phyloP scores from a whole-genome alignment of 345 rosid genomes.

The Laguncularia racemosa region DNA sequence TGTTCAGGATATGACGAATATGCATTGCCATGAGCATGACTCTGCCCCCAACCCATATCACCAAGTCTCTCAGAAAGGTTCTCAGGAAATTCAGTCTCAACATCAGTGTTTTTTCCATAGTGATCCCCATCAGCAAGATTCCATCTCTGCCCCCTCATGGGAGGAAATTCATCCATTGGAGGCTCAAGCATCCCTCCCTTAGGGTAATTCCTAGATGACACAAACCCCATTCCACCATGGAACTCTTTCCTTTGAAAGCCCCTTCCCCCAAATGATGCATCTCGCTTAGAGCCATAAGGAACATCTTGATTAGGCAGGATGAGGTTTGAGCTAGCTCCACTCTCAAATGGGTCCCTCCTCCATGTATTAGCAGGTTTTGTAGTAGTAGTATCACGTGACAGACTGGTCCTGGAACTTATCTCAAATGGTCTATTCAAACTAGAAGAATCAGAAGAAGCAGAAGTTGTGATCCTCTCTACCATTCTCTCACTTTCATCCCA shows the following conservation, averaged over 20 bases:
- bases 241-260: constrained; percentile 52
- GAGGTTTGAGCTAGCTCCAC: constrained; percentile 45
- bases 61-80: constrained; percentile 55
- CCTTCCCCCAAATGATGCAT: constrained; percentile 37
- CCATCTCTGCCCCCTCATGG: constrained; percentile 57
- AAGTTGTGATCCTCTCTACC: constrained; percentile 83
- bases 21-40: constrained; percentile 36
- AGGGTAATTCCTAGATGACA: constrained; percentile 31
- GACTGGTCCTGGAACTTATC: constrained; percentile 30
- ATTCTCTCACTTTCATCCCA: constrained; percentile 91
- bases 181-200: constrained; percentile 57
- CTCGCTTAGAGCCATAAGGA: constrained; percentile 44
- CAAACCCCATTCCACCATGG: constrained; percentile 48
- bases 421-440: constrained; percentile 51
- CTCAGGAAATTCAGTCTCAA: constrained; percentile 67
- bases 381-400: constrained; percentile 54
- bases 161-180: constrained; percentile 39
- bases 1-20: constrained; percentile 53
- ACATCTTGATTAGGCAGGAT: constrained; percentile 44
- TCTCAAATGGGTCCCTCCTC: constrained; percentile 72
- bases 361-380: constrained; percentile 44
- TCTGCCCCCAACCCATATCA: constrained; percentile 64
- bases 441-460: constrained; percentile 64
- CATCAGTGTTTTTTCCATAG: constrained; percentile 46
- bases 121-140: constrained; percentile 59